These are phyloP conservation scores for Schizochytrium sp. DNA, from an alignment of 108 stramenopile genomes.

Conservation along the genomic window DNA sequence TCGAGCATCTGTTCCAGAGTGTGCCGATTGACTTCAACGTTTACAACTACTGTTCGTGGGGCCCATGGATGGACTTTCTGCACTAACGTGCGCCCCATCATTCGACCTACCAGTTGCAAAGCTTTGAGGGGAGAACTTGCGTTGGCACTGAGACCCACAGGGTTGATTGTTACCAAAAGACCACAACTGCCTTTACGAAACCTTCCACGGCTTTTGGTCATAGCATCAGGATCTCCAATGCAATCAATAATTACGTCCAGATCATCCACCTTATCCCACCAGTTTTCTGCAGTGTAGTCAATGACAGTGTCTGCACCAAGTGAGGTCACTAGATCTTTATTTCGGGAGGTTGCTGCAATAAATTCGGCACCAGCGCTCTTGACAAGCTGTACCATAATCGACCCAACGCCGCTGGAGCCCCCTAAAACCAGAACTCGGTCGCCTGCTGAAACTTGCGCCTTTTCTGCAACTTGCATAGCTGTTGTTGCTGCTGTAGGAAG, in stretches of 20 bases:
- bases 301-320: slow-evolving; percentile 32
- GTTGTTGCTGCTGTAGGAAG: background rate
- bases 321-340: background rate
- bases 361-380: background rate
- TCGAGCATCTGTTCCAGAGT: background rate
- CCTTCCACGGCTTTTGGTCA: background rate
- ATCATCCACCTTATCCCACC: background rate
- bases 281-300: slow-evolving; percentile 25
- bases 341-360: background rate
- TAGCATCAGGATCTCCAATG: background rate
- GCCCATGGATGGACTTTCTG: background rate
- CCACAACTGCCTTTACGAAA: background rate
- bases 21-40: background rate
- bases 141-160: background rate
- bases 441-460: background rate
- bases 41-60: background rate
- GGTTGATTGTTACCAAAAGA: slow-evolving; percentile 23
- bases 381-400: slow-evolving; percentile 6
- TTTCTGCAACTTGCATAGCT: slow-evolving; percentile 10
- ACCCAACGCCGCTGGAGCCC: slow-evolving; percentile 24
- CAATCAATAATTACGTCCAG: slow-evolving; percentile 24
- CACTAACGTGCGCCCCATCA: background rate
- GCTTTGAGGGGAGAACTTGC: background rate
- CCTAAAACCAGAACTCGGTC: slow-evolving; percentile 24
- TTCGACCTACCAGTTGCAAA: background rate